Evolutionary conservation across 2,329 filamentous ascomycete genomes (phyloP), one percentile per base, ranked within the genome.

Genomic region (Bipolaris victoriae): DNA sequence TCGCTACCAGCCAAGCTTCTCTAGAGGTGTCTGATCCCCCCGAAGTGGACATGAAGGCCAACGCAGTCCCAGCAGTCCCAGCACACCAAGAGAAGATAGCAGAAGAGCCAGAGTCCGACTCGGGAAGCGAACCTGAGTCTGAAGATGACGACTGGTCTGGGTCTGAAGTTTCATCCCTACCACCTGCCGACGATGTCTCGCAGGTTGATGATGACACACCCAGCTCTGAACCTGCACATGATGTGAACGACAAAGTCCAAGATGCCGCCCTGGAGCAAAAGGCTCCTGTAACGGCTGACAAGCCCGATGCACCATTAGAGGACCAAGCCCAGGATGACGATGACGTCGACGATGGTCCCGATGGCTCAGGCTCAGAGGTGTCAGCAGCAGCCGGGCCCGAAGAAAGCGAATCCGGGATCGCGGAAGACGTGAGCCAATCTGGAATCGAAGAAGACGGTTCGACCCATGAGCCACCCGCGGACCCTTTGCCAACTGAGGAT

Each of bases 121-220:
- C 33, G n/a, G 48, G 44, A 36, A 60, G 53, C 18, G 47, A 57
- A 6, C 48, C 50, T 1, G 55, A 57, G 39, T 51, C 59, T 41
- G 56, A 57, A 10, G 46, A 54, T 5, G 49, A 56, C 20, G 44
- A 55, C 51, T 54, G 49, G 35, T 63, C 60, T 37, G 45, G n/a
- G 7, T 61, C 60, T 31, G 60, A 61, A 18, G 45, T 56, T n/a
- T 58, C 60, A 36, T 41, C 44, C 3, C 26, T 46, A 26, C 20
- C 51, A 7, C 20, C 31, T 37, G 55, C 20, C 31, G 44, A 22
- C 15, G 55, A 58, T 45, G 47, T 29, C 15, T 49, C 52, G 20
- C 24, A 51, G n/a, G 48, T 20, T 37, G 37, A 20, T 13, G 37
- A 20, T 10, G 55, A 49, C n/a, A 31, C 43, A 35, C 43, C 24